These are phyloP conservation scores for Fraxinus anomala DNA, from an alignment of 257 asterid genomes.

Conservation along the genomic window DNA sequence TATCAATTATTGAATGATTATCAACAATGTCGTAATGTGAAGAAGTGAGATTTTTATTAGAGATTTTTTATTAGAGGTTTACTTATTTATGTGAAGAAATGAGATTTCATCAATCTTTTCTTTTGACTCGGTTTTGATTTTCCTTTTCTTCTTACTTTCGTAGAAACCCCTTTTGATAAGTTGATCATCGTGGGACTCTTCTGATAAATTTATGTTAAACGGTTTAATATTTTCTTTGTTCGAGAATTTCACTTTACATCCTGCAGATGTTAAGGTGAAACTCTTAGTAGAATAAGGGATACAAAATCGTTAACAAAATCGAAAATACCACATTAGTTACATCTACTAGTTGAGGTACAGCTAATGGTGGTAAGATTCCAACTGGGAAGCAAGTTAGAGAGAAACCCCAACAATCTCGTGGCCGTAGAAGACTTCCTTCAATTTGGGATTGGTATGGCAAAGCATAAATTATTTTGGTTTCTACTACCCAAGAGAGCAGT, in stretches of 20 bases:
- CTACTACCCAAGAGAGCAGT: no score
- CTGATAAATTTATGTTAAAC: neutral
- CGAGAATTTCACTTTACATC: constrained; percentile 6
- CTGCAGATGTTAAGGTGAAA: constrained; percentile 23
- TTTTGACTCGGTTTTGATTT: neutral
- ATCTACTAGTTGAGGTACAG: no score
- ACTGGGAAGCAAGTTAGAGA: no score
- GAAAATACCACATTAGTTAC: constrained; percentile 61
- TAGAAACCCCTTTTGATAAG: neutral
- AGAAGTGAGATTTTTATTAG: no score
- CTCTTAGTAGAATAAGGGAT: constrained; percentile 47
- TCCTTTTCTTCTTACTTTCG: neutral
- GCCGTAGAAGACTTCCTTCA: no score
- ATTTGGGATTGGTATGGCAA: no score
- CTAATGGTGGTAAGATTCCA: no score
- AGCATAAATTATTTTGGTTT: no score
- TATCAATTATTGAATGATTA: neutral
- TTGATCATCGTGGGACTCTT: constrained; percentile 1
- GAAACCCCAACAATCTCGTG: no score
- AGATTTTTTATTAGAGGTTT: neutral
- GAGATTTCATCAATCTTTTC: neutral
- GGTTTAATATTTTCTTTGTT: neutral
- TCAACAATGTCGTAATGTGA: neutral
- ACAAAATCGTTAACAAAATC: constrained; percentile 88
- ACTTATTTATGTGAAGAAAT: constrained; percentile 4